phyloP scores from a whole-genome alignment of 2,329 filamentous ascomycete species.

The Aspergillus brasiliensis region DNA sequence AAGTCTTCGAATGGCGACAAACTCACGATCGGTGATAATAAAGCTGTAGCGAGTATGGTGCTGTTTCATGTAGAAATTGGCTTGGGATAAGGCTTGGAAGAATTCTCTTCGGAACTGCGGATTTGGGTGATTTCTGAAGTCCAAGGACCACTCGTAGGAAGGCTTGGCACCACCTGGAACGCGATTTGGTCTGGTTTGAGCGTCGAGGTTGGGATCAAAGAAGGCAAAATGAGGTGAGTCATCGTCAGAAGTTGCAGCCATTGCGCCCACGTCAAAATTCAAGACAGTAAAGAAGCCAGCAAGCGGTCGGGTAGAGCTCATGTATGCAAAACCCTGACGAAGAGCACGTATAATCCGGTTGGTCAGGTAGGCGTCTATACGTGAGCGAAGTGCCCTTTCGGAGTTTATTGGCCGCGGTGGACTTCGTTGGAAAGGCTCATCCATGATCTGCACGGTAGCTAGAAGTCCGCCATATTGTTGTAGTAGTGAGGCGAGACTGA shows the following conservation, averaged over 20 bases:
- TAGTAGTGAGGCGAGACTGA: not conserved
- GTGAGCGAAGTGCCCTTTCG: not conserved
- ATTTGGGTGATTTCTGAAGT: not conserved
- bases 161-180: conserved; percentile 5
- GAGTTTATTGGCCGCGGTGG: not conserved
- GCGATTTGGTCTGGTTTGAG: not conserved
- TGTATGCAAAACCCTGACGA: not conserved
- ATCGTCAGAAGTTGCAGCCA: not conserved
- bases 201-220: not conserved
- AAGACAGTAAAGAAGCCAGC: not conserved
- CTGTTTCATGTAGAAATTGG: conserved; percentile 21
- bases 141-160: conserved; percentile 8
- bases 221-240: conserved; percentile 4
- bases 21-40: conserved; percentile 19
- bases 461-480: not conserved
- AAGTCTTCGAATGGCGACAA: conserved; percentile 19
- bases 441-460: not conserved
- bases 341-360: not conserved
- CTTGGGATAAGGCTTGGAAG: conserved; percentile 13
- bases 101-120: not conserved
- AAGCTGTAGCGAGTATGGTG: conserved; percentile 16
- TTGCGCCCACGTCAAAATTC: not conserved
- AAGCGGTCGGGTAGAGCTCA: not conserved
- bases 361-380: not conserved
- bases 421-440: not conserved